These are phyloP conservation scores for Mortierella sp. DNA, from an alignment of 371 early-diverging fungal genomes.

Conservation along the genomic window DNA sequence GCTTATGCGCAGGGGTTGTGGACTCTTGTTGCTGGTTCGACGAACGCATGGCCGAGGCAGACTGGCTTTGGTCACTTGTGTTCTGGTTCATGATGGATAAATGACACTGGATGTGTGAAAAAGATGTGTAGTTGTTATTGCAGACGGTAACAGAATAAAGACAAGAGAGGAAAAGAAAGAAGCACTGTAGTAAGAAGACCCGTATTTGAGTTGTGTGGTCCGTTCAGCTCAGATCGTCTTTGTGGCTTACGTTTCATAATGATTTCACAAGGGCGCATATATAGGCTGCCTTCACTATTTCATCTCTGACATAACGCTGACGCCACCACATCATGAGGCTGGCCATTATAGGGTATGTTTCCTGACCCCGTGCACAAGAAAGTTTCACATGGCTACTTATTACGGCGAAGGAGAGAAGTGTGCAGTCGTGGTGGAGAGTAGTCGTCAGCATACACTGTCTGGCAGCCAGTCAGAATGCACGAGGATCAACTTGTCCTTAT, in stretches of 20 bases:
- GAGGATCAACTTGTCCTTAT: too few species aligned
- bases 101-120: not conserved
- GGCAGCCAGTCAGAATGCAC: too few species aligned
- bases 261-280: too few species aligned
- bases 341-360: not conserved
- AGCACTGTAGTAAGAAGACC: not conserved
- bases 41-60: slow-evolving; percentile 21
- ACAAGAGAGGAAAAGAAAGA: not conserved
- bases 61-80: slow-evolving; percentile 11
- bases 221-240: too few species aligned
- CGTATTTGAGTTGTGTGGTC: not conserved
- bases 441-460: too few species aligned
- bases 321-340: not conserved
- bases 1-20: slow-evolving; percentile 13
- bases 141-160: too few species aligned
- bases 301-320: not conserved
- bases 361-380: not conserved
- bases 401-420: too few species aligned
- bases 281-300: not conserved
- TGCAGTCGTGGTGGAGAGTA: too few species aligned
- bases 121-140: not conserved
- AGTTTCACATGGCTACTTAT: too few species aligned
- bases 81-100: slow-evolving; percentile 23
- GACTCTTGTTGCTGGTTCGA: slow-evolving; percentile 14
- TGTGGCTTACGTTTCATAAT: not conserved